These are phyloP conservation scores for Viola odorata DNA, from an alignment of 345 rosid species.

Conservation along the genomic window DNA sequence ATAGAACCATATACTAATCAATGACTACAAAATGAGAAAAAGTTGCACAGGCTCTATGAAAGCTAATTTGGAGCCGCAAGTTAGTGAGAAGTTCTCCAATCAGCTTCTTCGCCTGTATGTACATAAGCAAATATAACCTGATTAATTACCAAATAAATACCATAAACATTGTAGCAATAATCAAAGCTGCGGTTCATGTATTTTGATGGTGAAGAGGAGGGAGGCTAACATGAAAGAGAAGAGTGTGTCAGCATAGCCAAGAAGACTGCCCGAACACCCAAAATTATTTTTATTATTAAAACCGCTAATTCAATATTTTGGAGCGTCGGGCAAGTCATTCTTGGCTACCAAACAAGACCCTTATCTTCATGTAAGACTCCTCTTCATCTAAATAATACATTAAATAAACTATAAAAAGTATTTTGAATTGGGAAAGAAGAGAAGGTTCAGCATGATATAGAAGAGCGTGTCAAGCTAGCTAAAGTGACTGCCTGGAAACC, in stretches of 20 bases:
- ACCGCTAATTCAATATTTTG: too few species aligned
- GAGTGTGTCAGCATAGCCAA: conserved; percentile 16
- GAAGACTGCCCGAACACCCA: conserved; percentile 12
- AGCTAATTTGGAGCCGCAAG: too few species aligned
- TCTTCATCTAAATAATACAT: not conserved
- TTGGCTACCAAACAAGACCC: conserved; percentile 15
- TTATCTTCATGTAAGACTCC: conserved; percentile 11
- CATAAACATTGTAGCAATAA: too few species aligned
- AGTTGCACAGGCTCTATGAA: too few species aligned
- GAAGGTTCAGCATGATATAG: conserved; percentile 11
- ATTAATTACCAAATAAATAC: too few species aligned
- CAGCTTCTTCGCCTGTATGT: too few species aligned
- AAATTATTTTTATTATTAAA: not conserved
- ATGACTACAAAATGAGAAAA: too few species aligned
- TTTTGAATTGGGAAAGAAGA: not conserved
- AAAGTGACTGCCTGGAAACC: conserved; percentile 18
- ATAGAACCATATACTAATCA: too few species aligned
- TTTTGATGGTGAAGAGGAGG: conserved; percentile 1
- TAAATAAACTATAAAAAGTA: not conserved
- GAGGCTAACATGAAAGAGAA: conserved; percentile 13
- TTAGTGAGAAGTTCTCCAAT: too few species aligned
- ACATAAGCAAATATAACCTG: too few species aligned
- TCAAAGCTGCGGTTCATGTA: not conserved
- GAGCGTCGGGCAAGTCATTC: conserved; percentile 13
- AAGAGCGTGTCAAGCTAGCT: conserved; percentile 17